A percentile compares a stretch with the other conserved stretches of the same genome.
phyloP scores from a whole-genome alignment of 306 rosid species.

The Astragalus glycyphyllos region DNA sequence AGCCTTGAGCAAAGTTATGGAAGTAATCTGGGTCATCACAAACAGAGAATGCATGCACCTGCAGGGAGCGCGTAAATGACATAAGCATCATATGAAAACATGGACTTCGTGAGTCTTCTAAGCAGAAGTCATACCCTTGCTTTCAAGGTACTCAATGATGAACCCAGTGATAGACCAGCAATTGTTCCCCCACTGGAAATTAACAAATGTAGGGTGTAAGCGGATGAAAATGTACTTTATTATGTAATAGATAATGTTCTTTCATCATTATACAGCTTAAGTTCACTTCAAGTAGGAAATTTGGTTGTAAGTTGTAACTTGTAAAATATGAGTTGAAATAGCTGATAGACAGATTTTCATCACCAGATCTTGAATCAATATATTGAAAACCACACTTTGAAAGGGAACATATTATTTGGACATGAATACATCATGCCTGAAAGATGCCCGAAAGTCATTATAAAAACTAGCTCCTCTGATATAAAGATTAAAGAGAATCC shows the following conservation, averaged over 20 bases:
- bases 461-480: conserved; percentile 14
- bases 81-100: conserved; percentile 16
- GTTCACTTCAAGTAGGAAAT: conserved; percentile 23
- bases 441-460: conserved; percentile 34
- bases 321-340: conserved; percentile 19
- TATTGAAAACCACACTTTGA: conserved; percentile 9
- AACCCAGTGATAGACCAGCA: conserved; percentile 89
- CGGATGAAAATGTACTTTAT: conserved; percentile 29
- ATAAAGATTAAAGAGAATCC: conserved; percentile 36
- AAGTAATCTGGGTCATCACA: conserved; percentile 93
- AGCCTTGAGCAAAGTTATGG: conserved; percentile 76
- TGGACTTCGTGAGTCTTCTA: conserved; percentile 26
- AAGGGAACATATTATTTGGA: conserved; percentile 18
- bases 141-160: conserved; percentile 76
- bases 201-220: conserved; percentile 32
- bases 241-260: conserved; percentile 4
- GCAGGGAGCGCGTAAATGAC: conserved; percentile 44
- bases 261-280: conserved; percentile 18
- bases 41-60: conserved; percentile 88
- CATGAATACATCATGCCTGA: conserved; percentile 32
- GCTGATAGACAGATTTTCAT: neutral
- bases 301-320: neutral
- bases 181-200: conserved; percentile 83
- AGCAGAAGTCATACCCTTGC: conserved; percentile 71
- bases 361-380: conserved; percentile 7